A percentile compares a stretch with the other conserved stretches of the same genome.
Evolutionary conservation across 140 eudicot species (phyloP).

Genomic region (Bidens hawaiensis): DNA sequence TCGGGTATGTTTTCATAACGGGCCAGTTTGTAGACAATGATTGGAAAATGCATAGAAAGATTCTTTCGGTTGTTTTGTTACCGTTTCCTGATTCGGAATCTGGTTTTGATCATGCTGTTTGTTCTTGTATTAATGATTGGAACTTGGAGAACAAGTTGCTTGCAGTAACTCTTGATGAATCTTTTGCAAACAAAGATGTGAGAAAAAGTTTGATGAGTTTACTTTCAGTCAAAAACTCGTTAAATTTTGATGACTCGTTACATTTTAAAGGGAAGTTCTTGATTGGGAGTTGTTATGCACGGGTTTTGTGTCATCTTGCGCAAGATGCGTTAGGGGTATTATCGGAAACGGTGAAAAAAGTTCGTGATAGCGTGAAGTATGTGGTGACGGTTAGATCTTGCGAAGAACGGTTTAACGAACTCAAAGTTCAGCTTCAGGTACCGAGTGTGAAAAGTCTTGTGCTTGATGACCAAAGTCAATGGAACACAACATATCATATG

Average conservation of each 20-base stretch:
- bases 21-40: constrained; percentile 72
- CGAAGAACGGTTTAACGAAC: constrained; percentile 42
- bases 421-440: constrained; percentile 65
- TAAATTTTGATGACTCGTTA: constrained; percentile 42
- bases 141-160: constrained; percentile 51
- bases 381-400: constrained; percentile 35
- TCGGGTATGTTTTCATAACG: constrained; percentile 50
- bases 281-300: constrained; percentile 61
- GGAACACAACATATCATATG: constrained; percentile 89
- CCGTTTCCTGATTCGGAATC: constrained; percentile 67
- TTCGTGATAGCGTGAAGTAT: constrained; percentile 70
- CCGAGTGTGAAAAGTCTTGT: constrained; percentile 52
- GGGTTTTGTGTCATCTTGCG: constrained; percentile 52
- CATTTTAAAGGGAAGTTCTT: constrained; percentile 56
- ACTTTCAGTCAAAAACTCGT: constrained; percentile 41
- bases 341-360: constrained; percentile 45
- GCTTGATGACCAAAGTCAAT: constrained; percentile 57
- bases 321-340: constrained; percentile 40
- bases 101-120: constrained; percentile 54
- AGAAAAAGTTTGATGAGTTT: constrained; percentile 41
- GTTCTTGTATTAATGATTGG: constrained; percentile 65
- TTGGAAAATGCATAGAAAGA: constrained; percentile 66
- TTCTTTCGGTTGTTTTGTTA: constrained; percentile 52
- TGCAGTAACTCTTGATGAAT: constrained; percentile 57
- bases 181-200: constrained; percentile 47